Conservation (phyloP, 2,329 filamentous ascomycete genomes). For the Fusarium dlaminii region DNA sequence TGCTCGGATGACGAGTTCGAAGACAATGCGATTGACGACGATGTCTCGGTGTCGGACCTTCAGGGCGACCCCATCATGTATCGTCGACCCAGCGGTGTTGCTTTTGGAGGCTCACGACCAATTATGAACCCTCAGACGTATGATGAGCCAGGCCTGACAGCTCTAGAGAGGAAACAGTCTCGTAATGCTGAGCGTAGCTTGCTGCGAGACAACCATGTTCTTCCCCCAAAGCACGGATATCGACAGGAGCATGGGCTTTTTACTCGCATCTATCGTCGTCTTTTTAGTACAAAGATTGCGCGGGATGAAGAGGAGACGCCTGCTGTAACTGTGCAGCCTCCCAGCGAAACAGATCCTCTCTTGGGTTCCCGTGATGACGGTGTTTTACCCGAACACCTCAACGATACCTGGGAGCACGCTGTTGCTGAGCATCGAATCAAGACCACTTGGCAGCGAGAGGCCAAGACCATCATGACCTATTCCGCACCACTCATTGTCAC, state of each 20-base stretch:
- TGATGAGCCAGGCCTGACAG: constrained; percentile 61
- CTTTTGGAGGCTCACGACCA: constrained; percentile 75
- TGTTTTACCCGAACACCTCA: constrained; percentile 64
- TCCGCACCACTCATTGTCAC: constrained; percentile 75
- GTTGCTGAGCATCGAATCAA: constrained; percentile 82
- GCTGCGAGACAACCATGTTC: constrained; percentile 71
- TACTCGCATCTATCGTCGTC: constrained; percentile 54
- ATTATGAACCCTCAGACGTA: constrained; percentile 68
- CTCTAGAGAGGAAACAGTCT: constrained; percentile 64
- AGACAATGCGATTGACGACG: constrained; percentile 45
- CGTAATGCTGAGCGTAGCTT: constrained; percentile 68
- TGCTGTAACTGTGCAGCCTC: constrained; percentile 47
- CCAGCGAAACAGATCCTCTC: constrained; percentile 55
- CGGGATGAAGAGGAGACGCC: constrained; percentile 51
- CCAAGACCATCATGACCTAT: constrained; percentile 80
- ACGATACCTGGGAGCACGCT: constrained; percentile 85
- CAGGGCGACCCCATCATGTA: constrained; percentile 66
- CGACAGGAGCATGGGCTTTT: constrained; percentile 48
- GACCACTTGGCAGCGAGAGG: constrained; percentile 91
- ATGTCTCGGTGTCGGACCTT: constrained; percentile 48
- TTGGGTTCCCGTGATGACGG: constrained; percentile 50
- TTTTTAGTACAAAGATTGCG: constrained; percentile 66
- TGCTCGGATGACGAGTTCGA: constrained; percentile 66
- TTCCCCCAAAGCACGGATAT: constrained; percentile 66
- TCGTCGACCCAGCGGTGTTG: constrained; percentile 79